A percentile compares a stretch with the other conserved stretches of the same genome.
Evolutionary conservation across 139 green algal species (phyloP).

Genomic region (Micractinium conductrix): DNA sequence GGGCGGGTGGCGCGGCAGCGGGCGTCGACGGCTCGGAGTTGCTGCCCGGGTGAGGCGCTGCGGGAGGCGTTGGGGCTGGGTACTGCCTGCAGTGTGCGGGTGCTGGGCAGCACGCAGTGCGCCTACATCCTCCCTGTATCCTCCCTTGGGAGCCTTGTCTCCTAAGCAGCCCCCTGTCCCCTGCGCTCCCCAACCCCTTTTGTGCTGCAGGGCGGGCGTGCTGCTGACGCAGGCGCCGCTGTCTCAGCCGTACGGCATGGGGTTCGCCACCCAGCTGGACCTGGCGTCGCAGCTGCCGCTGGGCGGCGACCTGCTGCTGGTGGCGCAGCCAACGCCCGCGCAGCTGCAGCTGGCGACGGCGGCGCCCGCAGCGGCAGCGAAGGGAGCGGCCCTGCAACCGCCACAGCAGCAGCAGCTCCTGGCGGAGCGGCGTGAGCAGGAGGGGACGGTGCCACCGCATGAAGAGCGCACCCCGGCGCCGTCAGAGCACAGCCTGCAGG

Average conservation of each 20-base stretch:
- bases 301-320: neutral
- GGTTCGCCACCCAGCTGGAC: constrained; percentile 13
- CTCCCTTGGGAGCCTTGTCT: no score
- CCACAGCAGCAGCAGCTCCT: neutral
- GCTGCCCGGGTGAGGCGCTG: neutral
- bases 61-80: no score
- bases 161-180: no score
- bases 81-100: neutral
- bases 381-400: neutral
- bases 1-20: neutral
- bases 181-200: neutral
- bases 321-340: no score
- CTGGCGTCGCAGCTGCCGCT: neutral
- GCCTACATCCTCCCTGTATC: no score
- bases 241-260: neutral
- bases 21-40: neutral
- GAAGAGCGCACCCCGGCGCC: no score
- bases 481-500: constrained; percentile 23
- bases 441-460: neutral
- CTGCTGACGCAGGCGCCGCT: constrained; percentile 12
- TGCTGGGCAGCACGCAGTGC: neutral
- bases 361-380: constrained; percentile 1
- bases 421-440: neutral
- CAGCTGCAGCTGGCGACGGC: neutral
- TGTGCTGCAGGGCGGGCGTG: neutral